Base-by-base conservation (phyloP, 1,284 basidiomycete species). In the Puccinia coronata region DNA sequence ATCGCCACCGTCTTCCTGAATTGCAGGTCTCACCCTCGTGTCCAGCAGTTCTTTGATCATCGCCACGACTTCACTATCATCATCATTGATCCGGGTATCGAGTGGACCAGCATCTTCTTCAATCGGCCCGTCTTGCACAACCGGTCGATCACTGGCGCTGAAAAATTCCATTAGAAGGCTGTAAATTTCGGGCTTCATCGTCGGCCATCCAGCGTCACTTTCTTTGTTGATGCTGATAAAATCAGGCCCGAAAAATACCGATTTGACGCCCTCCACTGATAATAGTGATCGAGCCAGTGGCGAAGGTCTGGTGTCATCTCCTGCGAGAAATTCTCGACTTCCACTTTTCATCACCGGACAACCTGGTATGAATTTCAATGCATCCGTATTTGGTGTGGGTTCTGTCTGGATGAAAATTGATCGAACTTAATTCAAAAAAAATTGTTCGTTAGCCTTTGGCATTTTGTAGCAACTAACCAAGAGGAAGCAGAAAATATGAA, bases 1-100 rank as follows among this genome's bases (percentile, higher is more conserved):
- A 85, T 89, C 88, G 18, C 87, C 88, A 53, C 88, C 88, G 82
- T 88, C 88, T 83, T 88, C 88, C 57, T 80, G 77, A 28, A 80
- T 80, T 34, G 77, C 49, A 31, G 77, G 77, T 61, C 77, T 55
- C 8, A 80, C 77, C 47, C 77, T 28, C 23, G 67, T 80, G 41
- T 80, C 77, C 28, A 80, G 51, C 28, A 72, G 65, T 39, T 80
- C 77, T 61, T 80, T 80, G 43, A 80, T 80, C 69, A 80, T 80
- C 5, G 67, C 77, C 49, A 80, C 67, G 34, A 80, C 77, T 31
- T 80, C 77, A 25, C 34, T 47, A 61, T 80, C 77, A 41, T 55
- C 49, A 43, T 80, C 77, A 28, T 47, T 6, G n/a, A 80, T 69
- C 51, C 51, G 49, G 1, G 77, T 80, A 47, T 80, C 77, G 14